Evolutionary conservation across 2,329 filamentous ascomycete species (phyloP).

Genomic region (Monosporascus cannonballus): DNA sequence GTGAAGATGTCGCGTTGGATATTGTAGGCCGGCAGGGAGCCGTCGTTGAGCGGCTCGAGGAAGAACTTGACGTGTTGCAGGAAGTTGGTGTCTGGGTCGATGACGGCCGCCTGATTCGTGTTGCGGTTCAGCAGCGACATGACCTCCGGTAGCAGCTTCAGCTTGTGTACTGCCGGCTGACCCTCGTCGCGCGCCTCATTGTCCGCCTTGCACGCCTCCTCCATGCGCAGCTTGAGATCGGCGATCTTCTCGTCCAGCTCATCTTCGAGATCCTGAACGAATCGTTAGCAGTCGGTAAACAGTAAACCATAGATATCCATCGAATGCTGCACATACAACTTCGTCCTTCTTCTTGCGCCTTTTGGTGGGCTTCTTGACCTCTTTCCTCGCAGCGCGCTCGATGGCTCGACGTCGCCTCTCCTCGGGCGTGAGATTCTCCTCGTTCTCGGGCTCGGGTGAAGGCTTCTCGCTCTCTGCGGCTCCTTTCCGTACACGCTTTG

Average conservation of each 20-base stretch:
- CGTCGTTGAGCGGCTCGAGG: slow-evolving; percentile 90
- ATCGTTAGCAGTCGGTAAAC: slow-evolving; percentile 1
- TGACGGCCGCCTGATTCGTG: slow-evolving; percentile 73
- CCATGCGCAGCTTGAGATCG: slow-evolving; percentile 83
- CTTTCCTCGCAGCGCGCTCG: slow-evolving; percentile 80
- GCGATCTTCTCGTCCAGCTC: slow-evolving; percentile 88
- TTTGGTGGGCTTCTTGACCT: slow-evolving; percentile 73
- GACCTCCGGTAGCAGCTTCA: slow-evolving; percentile 89
- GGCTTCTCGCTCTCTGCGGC: slow-evolving; percentile 40
- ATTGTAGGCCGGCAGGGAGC: slow-evolving; percentile 89
- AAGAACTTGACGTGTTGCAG: slow-evolving; percentile 95
- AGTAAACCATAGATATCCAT: not conserved
- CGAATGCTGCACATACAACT: slow-evolving; percentile 53
- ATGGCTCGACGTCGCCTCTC: slow-evolving; percentile 79
- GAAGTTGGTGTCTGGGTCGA: slow-evolving; percentile 93
- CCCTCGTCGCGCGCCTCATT: slow-evolving; percentile 73
- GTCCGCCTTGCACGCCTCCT: slow-evolving; percentile 80
- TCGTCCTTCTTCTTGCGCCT: slow-evolving; percentile 77
- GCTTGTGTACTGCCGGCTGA: slow-evolving; percentile 82
- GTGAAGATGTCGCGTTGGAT: slow-evolving; percentile 93
- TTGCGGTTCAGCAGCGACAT: slow-evolving; percentile 84
- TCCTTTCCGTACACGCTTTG: slow-evolving; percentile 42
- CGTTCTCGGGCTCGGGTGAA: slow-evolving; percentile 58
- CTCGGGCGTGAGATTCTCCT: slow-evolving; percentile 76
- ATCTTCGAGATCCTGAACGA: slow-evolving; percentile 72